Percentiles rank a stretch among this genome's conserved stretches.
These are phyloP conservation scores for Coemansia umbellata DNA, from an alignment of 192 early-diverging fungal species.

Conservation along the genomic window DNA sequence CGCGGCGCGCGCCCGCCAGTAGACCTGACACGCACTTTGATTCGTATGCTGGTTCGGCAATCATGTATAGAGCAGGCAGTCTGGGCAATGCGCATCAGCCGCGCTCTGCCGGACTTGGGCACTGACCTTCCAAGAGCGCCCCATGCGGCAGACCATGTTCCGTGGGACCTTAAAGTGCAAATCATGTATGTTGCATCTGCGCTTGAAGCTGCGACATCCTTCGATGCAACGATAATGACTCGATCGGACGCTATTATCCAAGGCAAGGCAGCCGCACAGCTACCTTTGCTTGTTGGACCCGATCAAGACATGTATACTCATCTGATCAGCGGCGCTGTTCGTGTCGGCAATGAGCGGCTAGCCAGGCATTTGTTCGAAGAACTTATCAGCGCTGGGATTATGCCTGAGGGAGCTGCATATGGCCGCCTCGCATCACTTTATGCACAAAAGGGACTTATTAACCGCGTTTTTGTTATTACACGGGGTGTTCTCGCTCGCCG, in stretches of 20 bases:
- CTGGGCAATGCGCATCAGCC: conserved; percentile 51
- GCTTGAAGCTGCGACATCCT: conserved; percentile 28
- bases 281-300: conserved; percentile 27
- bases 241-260: conserved; percentile 24
- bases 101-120: conserved; percentile 39
- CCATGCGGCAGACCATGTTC: conserved; percentile 20
- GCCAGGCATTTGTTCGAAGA: conserved; percentile 43
- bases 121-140: conserved; percentile 16
- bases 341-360: conserved; percentile 20
- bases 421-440: conserved; percentile 38
- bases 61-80: conserved; percentile 42
- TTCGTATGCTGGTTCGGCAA: conserved; percentile 41
- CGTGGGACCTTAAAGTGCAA: conserved; percentile 47
- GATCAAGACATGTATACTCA: conserved; percentile 34
- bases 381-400: conserved; percentile 33
- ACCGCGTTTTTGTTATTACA: conserved; percentile 40
- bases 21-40: conserved; percentile 24
- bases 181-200: conserved; percentile 43
- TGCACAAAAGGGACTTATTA: conserved; percentile 24
- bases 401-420: conserved; percentile 31
- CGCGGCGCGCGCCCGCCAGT: conserved; percentile 41
- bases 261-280: conserved; percentile 27
- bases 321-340: conserved; percentile 46
- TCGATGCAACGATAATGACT: conserved; percentile 20
- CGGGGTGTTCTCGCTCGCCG: conserved; percentile 22